phyloP scores from a whole-genome alignment of 2,329 filamentous ascomycete species.

The Teratosphaeriaceae sp. region DNA sequence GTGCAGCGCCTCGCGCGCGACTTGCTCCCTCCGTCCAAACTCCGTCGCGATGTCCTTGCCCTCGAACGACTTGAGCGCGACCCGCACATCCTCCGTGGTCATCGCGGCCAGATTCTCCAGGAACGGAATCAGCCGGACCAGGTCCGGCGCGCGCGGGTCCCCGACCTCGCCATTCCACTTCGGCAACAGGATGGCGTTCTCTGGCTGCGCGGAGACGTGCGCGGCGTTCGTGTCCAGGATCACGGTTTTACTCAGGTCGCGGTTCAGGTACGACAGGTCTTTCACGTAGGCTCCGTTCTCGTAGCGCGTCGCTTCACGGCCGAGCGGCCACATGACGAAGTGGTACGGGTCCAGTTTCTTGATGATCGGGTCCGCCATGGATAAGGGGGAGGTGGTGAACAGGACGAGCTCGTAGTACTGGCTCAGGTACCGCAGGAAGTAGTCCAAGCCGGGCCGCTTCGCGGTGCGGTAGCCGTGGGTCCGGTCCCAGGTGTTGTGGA shows the following conservation, averaged over 20 bases:
- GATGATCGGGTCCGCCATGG: conserved; percentile 78
- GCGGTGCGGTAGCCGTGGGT: conserved; percentile 94
- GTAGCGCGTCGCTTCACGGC: conserved; percentile 94
- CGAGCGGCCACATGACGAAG: conserved; percentile 92
- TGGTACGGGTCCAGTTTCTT: conserved; percentile 92
- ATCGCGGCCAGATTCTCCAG: conserved; percentile 95
- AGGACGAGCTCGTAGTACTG: conserved; percentile 98
- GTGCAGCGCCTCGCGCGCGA: conserved; percentile 77
- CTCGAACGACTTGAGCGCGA: conserved; percentile 51
- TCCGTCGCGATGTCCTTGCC: conserved; percentile 84
- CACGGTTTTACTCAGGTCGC: conserved; percentile 90
- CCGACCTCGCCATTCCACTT: conserved; percentile 81
- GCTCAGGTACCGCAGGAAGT: conserved; percentile 92
- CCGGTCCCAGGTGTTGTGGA: conserved; percentile 90
- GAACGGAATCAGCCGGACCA: conserved; percentile 89
- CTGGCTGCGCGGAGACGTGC: conserved; percentile 85
- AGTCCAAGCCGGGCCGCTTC: conserved; percentile 91
- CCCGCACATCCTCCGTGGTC: conserved; percentile 78
- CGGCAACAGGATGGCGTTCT: conserved; percentile 86
- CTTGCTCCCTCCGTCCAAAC: conserved; percentile 81
- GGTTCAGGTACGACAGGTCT: conserved; percentile 97
- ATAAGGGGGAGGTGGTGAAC: conserved; percentile 82
- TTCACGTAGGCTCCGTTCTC: conserved; percentile 95
- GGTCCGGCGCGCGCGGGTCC: conserved; percentile 60
- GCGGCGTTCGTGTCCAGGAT: conserved; percentile 80